Evolutionary conservation across 2,329 filamentous ascomycete species (phyloP), one percentile per base, ranked within the genome.

Genomic region (Alternaria consortialis): DNA sequence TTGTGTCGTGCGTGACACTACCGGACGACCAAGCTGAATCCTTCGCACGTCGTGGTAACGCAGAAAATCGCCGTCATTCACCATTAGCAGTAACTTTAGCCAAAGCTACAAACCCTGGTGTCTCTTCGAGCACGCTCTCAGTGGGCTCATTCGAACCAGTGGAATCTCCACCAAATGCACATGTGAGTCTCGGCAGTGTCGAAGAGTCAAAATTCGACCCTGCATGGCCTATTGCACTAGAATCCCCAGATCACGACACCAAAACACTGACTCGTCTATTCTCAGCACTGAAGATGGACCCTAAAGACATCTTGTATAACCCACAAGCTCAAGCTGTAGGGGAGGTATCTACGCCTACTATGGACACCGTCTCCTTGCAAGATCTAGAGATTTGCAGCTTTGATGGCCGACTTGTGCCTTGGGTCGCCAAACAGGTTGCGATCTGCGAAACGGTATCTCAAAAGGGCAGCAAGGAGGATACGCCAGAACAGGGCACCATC

Each of bases 61-160:
- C n/a, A 39, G 37, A 11, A 9, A 4, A 12, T 9, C 4, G 4
- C 4, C 7, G 0, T 0, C n/a, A 8, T 11, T 1, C 7, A 5
- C 20, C 8, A 1, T 20, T 20, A n/a, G n/a, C n/a, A 2, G n/a
- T 11, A 2, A 11, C n/a, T 20, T 2, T n/a, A 6, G 7, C 1
- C n/a, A 11, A 39, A 39, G 8, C n/a, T 20, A 39, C 37, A 20
- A 20, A 2, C 4, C 7, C 37, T 20, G 37, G 8, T 0, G 7
- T 20, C 2, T 20, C 8, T 20, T 8, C n/a, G 11, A 39, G n/a
- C 4, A 5, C 37, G 8, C 37, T 39, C 8, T 9, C 1, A 3
- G 2, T 20, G 4, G n/a, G 5, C 37, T 17, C n/a, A 1, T 39
- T 11, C 37, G 37, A 9, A n/a, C n/a, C n/a, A 39, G 8, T 20